phyloP scores from a whole-genome alignment of 768 basidiomycete genomes.

The Leucosporidium creatinivorum region DNA sequence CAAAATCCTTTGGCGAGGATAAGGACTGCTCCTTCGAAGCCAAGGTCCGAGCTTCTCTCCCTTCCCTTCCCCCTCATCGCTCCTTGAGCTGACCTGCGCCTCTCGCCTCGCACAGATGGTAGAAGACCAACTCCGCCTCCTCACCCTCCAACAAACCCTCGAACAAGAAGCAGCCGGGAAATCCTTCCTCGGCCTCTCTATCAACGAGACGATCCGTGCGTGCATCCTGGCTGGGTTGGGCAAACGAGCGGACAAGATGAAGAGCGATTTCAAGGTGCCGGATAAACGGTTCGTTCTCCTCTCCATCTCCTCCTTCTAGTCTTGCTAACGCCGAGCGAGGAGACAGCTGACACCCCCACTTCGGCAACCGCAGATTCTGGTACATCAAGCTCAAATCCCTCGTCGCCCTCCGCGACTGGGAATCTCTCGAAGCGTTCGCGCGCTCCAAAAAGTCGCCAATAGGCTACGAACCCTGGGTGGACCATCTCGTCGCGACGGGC shows the following conservation, averaged over 20 bases:
- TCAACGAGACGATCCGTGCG: slow-evolving; percentile 75
- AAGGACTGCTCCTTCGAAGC: slow-evolving; percentile 78
- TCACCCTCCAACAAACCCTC: slow-evolving; percentile 72
- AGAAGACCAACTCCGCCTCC: slow-evolving; percentile 73
- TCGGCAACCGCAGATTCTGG: slow-evolving; percentile 64
- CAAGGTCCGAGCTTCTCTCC: slow-evolving; percentile 25
- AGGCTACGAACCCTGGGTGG: slow-evolving; percentile 86
- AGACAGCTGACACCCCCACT: background rate
- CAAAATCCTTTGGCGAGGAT: slow-evolving; percentile 91
- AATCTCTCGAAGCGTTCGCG: slow-evolving; percentile 74
- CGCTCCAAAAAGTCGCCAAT: slow-evolving; percentile 86
- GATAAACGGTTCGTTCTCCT: slow-evolving; percentile 62
- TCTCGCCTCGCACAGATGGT: slow-evolving; percentile 59
- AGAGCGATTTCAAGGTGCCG: slow-evolving; percentile 82
- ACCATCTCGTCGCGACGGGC: slow-evolving; percentile 65
- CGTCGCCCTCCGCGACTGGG: slow-evolving; percentile 72
- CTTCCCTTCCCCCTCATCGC: background rate
- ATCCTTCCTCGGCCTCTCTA: slow-evolving; percentile 69
- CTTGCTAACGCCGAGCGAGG: background rate
- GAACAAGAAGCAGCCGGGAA: slow-evolving; percentile 68
- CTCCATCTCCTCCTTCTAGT: background rate
- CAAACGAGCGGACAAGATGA: slow-evolving; percentile 83
- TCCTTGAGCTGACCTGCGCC: background rate
- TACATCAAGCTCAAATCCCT: slow-evolving; percentile 80
- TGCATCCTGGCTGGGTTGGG: slow-evolving; percentile 70